A percentile compares a stretch with the other conserved stretches of the same genome.
phyloP scores from a whole-genome alignment of 441 rosid species.

The Manihot esculenta region DNA sequence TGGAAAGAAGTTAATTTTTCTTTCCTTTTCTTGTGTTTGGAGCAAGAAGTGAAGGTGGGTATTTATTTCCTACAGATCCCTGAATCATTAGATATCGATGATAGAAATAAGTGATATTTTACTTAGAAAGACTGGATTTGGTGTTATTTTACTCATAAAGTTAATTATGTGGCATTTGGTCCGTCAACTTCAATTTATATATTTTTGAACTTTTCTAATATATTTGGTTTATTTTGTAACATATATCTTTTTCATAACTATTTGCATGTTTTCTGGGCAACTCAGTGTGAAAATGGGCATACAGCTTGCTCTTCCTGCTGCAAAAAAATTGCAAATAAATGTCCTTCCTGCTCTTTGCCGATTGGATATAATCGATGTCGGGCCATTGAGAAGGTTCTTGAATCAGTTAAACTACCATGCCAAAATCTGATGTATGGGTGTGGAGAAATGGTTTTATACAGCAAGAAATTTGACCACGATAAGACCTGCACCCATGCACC shows the following conservation, averaged over 20 bases:
- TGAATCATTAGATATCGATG: neutral
- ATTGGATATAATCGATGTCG: constrained; percentile 63
- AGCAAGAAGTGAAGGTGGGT: too few relatives aligned
- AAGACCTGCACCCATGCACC: constrained; percentile 44
- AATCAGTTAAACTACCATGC: constrained; percentile 49
- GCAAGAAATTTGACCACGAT: constrained; percentile 42
- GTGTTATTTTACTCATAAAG: too few relatives aligned
- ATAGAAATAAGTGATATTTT: too few relatives aligned
- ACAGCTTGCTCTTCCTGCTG: constrained; percentile 65
- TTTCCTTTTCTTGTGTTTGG: too few relatives aligned
- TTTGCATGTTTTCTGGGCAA: constrained; percentile 1
- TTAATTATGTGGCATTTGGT: neutral
- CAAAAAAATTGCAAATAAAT: constrained; percentile 43
- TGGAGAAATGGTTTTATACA: constrained; percentile 28
- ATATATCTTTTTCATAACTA: neutral
- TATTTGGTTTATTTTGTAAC: neutral
- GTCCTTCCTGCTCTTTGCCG: constrained; percentile 57
- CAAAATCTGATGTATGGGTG: constrained; percentile 48
- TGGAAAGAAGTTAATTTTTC: too few relatives aligned
- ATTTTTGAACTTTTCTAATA: neutral
- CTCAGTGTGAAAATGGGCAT: constrained; percentile 75
- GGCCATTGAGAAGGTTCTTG: constrained; percentile 75
- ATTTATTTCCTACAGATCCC: neutral
- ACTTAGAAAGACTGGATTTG: neutral
- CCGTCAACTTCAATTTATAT: neutral